Base-by-base conservation (phyloP, 805 yeast species). In the Lachancea sp. region DNA sequence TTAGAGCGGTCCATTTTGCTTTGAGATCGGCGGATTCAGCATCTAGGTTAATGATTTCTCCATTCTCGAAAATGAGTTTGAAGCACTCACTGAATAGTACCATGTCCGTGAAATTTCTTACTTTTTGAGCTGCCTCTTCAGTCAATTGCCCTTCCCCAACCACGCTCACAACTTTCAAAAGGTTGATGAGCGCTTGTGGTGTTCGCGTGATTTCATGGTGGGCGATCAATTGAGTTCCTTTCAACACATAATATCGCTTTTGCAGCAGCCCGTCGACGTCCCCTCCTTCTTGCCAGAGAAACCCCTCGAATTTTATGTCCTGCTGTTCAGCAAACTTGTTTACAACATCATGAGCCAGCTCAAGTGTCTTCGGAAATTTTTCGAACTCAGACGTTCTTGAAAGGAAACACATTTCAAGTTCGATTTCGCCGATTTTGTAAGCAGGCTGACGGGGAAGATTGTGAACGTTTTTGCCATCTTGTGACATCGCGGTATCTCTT, bases 251-350 rank as follows among this genome's bases (percentile, higher is more conserved):
- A 66, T 65, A 86, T 46, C 97, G 73, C 52, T 84, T 77, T 53
- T 85, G 78, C 80, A 90, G 78, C 27, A 57, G 40, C 25, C 72
- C 68, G 13, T 73, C 76, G 53, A 93, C 77, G 66, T 90, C 98
- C 9, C 97, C 97, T 16, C 98, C 98, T 57, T 83, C 87, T 66
- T 90, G 98, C 55, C 79, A 78, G 67, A 91, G 67, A 56, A 70
- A 81, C 0, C 97, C 97, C 58, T 84, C 82, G 56, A 68, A 67
- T 1, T 41, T 45, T 16, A 69, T 54, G 5, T 52, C 39, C 51
- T 67, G 57, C 43, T 70, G 73, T 29, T 58, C 58, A 15, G 57
- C 56, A 18, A 66, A 60, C 52, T 74, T 68, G 5, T 61, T 47
- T 9, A 74, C 60, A 50, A 75, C 70, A 11, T 64, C 68, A 11